These are phyloP conservation scores for Styphnolobium japonicum DNA, from an alignment of 306 rosid genomes.

Conservation along the genomic window DNA sequence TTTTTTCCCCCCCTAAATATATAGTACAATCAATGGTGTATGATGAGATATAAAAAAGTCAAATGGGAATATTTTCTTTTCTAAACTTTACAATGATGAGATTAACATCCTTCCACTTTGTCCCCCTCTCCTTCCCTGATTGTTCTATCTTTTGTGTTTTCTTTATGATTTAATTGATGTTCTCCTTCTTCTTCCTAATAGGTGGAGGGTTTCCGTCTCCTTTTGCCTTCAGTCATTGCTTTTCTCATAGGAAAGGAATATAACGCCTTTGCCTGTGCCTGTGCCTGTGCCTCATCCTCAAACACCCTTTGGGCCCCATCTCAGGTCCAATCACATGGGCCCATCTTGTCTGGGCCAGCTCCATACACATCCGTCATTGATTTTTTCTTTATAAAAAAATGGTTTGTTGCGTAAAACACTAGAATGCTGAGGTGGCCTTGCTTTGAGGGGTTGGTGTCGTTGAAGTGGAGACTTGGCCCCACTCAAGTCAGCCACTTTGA, in stretches of 20 bases:
- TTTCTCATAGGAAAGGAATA: conserved; percentile 81
- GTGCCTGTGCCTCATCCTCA: conserved; percentile 3
- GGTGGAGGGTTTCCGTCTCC: conserved; percentile 69
- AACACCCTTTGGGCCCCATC: conserved; percentile 61
- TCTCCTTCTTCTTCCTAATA: conserved; percentile 38
- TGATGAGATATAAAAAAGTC: conserved; percentile 79
- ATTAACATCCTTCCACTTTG: conserved; percentile 99
- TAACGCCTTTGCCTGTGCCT: conserved; percentile 40
- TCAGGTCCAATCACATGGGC: conserved; percentile 73
- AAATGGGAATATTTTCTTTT: conserved; percentile 69
- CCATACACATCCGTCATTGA: conserved; percentile 25
- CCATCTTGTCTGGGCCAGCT: conserved; percentile 54
- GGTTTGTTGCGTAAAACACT: conserved; percentile 69
- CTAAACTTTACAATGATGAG: conserved; percentile 76
- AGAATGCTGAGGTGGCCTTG: conserved; percentile 64
- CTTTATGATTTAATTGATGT: conserved; percentile 27
- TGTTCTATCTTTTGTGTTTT: conserved; percentile 21
- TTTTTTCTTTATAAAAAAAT: background rate
- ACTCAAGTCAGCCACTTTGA: conserved; percentile 60
- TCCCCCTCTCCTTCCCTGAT: conserved; percentile 58
- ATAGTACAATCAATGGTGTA: conserved; percentile 64
- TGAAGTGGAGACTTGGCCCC: conserved; percentile 73
- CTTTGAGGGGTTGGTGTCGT: conserved; percentile 64
- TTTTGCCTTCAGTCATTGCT: conserved; percentile 58
- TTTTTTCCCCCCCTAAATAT: background rate